These are phyloP conservation scores for Rosa rugosa DNA, from an alignment of 306 rosid genomes.

Conservation along the genomic window DNA sequence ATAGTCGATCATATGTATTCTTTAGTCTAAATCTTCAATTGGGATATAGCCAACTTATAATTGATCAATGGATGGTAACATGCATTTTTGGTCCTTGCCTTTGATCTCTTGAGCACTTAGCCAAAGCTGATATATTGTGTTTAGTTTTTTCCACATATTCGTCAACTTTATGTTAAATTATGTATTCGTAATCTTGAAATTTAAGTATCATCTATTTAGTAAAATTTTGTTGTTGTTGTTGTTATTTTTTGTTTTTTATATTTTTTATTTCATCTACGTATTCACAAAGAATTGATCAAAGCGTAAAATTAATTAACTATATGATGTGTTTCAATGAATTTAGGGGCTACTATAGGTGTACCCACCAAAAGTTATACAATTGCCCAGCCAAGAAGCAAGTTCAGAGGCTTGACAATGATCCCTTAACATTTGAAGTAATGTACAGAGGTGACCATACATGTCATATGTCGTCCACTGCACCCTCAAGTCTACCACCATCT, in stretches of 20 bases:
- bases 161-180: too few relatives aligned
- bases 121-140: too few relatives aligned
- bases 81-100: background rate
- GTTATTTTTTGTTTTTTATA: too few relatives aligned
- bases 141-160: too few relatives aligned
- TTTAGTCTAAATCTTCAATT: background rate
- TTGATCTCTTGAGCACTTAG: background rate
- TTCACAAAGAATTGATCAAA: background rate
- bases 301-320: background rate
- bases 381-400: conserved; percentile 76
- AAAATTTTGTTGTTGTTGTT: background rate
- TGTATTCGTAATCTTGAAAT: too few relatives aligned
- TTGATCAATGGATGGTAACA: background rate
- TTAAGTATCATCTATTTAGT: too few relatives aligned
- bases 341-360: conserved; percentile 74
- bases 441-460: conserved; percentile 63
- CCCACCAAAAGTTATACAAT: conserved; percentile 60
- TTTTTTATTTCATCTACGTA: background rate
- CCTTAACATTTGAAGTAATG: conserved; percentile 46
- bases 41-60: background rate
- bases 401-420: conserved; percentile 53
- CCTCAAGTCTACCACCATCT: conserved; percentile 36
- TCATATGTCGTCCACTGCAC: conserved; percentile 70
- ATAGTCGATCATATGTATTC: background rate
- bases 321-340: background rate